phyloP scores from a whole-genome alignment of 73 alveolate genomes.

The Paramecium sonneborni region DNA sequence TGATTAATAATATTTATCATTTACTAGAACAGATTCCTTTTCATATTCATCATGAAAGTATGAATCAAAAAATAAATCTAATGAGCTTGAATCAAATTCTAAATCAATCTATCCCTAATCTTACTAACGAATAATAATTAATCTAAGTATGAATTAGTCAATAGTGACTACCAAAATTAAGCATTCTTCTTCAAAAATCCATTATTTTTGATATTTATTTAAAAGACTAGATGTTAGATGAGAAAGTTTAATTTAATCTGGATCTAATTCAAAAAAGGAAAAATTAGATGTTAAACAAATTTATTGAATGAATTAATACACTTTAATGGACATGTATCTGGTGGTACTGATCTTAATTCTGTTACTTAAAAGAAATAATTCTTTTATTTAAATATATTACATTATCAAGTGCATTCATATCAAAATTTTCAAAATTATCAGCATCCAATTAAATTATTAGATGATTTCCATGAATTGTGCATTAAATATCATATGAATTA shows the following conservation, averaged over 20 bases:
- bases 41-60: background rate
- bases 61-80: constrained; percentile 1
- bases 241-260: background rate
- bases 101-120: background rate
- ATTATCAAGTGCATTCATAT: background rate
- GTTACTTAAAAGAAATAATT: background rate
- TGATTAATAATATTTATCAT: background rate
- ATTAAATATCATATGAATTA: background rate
- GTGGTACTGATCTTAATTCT: background rate
- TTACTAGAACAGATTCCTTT: background rate
- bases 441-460: background rate
- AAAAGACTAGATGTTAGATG: background rate
- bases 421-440: background rate
- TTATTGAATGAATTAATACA: background rate
- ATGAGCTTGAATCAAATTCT: background rate
- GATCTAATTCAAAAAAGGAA: background rate
- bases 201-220: background rate
- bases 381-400: background rate
- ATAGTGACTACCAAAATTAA: background rate
- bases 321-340: constrained; percentile 34
- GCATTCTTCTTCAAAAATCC: constrained; percentile 36
- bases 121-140: background rate
- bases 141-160: background rate
- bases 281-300: background rate
- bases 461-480: background rate